A percentile compares a stretch with the other conserved stretches of the same genome.
phyloP scores from a whole-genome alignment of 306 rosid species.

The Cucurbita pepo region DNA sequence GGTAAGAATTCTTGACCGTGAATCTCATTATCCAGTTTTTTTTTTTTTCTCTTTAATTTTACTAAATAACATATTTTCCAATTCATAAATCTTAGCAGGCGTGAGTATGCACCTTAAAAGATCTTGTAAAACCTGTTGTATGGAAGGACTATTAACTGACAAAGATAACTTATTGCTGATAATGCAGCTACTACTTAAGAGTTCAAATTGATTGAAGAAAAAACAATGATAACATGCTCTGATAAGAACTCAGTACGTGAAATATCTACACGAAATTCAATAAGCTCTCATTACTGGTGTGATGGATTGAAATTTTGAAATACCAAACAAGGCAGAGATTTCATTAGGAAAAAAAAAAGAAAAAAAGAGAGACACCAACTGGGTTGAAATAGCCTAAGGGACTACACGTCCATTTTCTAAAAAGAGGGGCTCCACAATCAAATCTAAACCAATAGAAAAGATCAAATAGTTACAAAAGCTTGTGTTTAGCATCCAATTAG shows the following conservation, averaged over 20 bases:
- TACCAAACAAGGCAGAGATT: not conserved
- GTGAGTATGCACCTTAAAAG: not conserved
- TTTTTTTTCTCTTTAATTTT: not conserved
- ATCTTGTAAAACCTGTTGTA: not conserved
- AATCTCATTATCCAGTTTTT: not conserved
- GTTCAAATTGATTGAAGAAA: not conserved
- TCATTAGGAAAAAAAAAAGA: not conserved
- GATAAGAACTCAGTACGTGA: not conserved
- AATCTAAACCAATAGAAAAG: not conserved
- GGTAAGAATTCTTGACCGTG: constrained; percentile 24
- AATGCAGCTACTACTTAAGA: not conserved
- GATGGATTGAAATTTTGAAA: not conserved
- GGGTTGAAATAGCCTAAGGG: no score
- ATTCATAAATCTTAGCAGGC: not conserved
- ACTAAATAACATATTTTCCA: no score
- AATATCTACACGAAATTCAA: not conserved
- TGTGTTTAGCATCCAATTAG: no score
- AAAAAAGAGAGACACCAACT: not conserved
- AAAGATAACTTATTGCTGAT: not conserved
- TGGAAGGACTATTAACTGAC: not conserved
- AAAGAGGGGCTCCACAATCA: not conserved
- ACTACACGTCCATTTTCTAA: no score
- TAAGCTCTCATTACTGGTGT: not conserved
- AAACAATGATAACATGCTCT: not conserved
- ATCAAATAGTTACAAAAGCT: no score